phyloP scores from a whole-genome alignment of 768 basidiomycete genomes.

The Multifurca ochricompacta region DNA sequence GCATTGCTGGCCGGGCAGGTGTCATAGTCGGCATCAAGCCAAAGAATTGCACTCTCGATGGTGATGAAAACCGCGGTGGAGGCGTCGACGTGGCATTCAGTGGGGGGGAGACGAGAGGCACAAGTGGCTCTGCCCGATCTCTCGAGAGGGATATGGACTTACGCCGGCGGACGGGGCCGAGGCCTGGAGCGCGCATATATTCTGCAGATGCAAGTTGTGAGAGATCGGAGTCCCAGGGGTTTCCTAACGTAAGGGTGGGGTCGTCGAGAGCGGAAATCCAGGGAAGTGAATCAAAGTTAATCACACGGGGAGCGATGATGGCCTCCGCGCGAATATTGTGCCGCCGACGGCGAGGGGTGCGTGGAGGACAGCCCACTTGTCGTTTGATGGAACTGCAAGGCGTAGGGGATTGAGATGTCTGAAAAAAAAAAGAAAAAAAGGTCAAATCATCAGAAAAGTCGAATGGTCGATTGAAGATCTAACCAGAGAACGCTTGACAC shows the following conservation, averaged over 20 bases:
- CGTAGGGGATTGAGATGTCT: slow-evolving; percentile 21
- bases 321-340: slow-evolving; percentile 13
- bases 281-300: slow-evolving; percentile 20
- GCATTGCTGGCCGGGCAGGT: slow-evolving; percentile 6
- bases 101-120: background rate
- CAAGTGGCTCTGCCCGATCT: slow-evolving; percentile 8
- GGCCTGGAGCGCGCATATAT: slow-evolving; percentile 5
- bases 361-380: slow-evolving; percentile 14
- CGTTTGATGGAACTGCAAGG: slow-evolving; percentile 21
- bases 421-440: background rate
- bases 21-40: slow-evolving; percentile 22
- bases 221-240: slow-evolving; percentile 20
- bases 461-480: background rate
- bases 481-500: slow-evolving; percentile 16
- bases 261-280: slow-evolving; percentile 20
- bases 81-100: slow-evolving; percentile 15
- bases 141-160: slow-evolving; percentile 14
- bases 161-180: slow-evolving; percentile 21
- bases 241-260: slow-evolving; percentile 13
- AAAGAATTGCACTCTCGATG: slow-evolving; percentile 17
- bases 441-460: background rate
- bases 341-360: slow-evolving; percentile 21
- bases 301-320: slow-evolving; percentile 7
- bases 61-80: slow-evolving; percentile 19
- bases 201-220: slow-evolving; percentile 16